Evolutionary conservation across 1,284 basidiomycete genomes (phyloP).

Genomic region (Rhizopogon parksii): DNA sequence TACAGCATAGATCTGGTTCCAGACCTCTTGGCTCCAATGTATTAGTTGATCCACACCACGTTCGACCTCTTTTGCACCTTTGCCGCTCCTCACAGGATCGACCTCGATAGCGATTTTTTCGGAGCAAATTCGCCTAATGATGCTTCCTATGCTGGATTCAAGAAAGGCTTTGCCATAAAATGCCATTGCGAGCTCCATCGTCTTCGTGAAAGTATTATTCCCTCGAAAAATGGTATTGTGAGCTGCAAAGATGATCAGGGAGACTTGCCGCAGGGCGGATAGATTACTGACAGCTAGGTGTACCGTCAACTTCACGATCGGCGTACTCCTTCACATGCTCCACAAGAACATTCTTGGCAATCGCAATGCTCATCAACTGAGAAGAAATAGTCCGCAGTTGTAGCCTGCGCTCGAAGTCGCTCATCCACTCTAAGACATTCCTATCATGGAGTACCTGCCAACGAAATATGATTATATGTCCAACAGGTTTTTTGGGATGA

Average conservation of each 20-base stretch:
- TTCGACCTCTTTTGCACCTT: slow-evolving; percentile 53
- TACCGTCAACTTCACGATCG: slow-evolving; percentile 59
- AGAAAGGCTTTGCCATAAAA: slow-evolving; percentile 71
- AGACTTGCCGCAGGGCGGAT: background rate
- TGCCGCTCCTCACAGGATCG: slow-evolving; percentile 60
- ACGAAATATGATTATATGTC: slow-evolving; percentile 5
- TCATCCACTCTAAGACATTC: slow-evolving; percentile 70
- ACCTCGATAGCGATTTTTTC: slow-evolving; percentile 75
- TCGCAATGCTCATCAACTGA: slow-evolving; percentile 61
- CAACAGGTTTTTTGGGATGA: slow-evolving; percentile 8
- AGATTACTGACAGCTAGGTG: slow-evolving; percentile 45
- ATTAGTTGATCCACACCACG: slow-evolving; percentile 65
- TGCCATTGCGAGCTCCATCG: slow-evolving; percentile 70
- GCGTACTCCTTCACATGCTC: slow-evolving; percentile 62
- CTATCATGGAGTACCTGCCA: slow-evolving; percentile 53
- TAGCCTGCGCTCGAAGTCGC: slow-evolving; percentile 59
- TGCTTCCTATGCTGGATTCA: slow-evolving; percentile 66
- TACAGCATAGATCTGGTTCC: slow-evolving; percentile 70
- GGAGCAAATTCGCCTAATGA: slow-evolving; percentile 59
- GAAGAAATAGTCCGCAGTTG: slow-evolving; percentile 53
- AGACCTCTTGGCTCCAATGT: slow-evolving; percentile 70
- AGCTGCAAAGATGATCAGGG: slow-evolving; percentile 31
- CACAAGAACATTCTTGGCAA: slow-evolving; percentile 57
- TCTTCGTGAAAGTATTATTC: slow-evolving; percentile 75
- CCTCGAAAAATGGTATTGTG: slow-evolving; percentile 71